Evolutionary conservation across 768 basidiomycete genomes (phyloP).

Genomic region (Clitopilus passeckerianus): DNA sequence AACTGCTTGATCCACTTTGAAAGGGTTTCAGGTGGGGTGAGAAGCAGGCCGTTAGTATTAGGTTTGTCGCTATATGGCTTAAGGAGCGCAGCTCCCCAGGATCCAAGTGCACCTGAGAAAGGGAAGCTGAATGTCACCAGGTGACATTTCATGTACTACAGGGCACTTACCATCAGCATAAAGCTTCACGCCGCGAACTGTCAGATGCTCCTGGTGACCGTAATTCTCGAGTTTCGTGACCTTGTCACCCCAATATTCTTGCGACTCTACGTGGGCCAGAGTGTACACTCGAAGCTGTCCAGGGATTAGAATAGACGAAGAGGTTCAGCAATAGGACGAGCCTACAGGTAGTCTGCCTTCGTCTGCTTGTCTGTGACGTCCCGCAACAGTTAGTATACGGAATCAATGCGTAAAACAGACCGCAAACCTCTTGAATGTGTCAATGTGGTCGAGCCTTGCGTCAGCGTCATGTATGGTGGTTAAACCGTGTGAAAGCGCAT

Average conservation of each 20-base stretch:
- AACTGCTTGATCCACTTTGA: constrained; percentile 52
- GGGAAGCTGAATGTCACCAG: background rate
- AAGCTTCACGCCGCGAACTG: constrained; percentile 65
- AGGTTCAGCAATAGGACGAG: background rate
- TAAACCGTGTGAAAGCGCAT: constrained; percentile 75
- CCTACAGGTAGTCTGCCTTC: constrained; percentile 64
- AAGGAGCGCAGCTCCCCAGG: constrained; percentile 86
- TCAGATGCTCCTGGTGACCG: constrained; percentile 49
- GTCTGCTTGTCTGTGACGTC: constrained; percentile 55
- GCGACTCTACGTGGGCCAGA: constrained; percentile 50
- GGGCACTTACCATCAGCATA: constrained; percentile 61
- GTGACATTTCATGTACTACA: background rate
- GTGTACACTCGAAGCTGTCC: constrained; percentile 37
- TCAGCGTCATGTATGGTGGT: constrained; percentile 87
- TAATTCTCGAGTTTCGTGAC: constrained; percentile 58
- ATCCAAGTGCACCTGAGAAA: constrained; percentile 74
- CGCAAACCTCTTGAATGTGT: constrained; percentile 61
- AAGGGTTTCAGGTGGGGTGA: constrained; percentile 48
- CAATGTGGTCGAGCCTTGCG: constrained; percentile 41
- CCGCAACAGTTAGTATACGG: background rate
- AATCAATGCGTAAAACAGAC: background rate
- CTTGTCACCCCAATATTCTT: constrained; percentile 62
- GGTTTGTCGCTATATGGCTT: constrained; percentile 83
- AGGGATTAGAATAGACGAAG: background rate
- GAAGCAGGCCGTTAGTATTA: constrained; percentile 65